Conservation (phyloP, 2,329 filamentous ascomycete species). For the Cladosporium sp. region DNA sequence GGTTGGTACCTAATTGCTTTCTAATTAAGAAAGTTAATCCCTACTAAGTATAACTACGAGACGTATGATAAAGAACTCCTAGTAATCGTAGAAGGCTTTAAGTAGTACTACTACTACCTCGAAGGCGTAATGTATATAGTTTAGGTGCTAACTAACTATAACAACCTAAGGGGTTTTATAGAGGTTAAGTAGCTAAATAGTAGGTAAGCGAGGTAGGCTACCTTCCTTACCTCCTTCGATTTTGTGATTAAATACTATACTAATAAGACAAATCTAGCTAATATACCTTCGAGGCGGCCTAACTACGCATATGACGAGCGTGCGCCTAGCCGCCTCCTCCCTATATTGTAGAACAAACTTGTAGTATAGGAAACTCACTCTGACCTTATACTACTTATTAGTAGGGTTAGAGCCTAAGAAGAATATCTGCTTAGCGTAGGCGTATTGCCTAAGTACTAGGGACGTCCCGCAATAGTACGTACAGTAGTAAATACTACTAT, state of each 20-base stretch:
- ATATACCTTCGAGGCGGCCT: not conserved
- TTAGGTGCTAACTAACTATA: not conserved
- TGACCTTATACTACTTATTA: too few species aligned
- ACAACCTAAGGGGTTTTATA: not conserved
- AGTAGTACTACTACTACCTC: not conserved
- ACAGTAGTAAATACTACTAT: too few species aligned
- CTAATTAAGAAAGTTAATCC: constrained; percentile 22
- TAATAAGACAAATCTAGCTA: not conserved
- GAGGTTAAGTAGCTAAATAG: not conserved
- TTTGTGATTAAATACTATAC: not conserved
- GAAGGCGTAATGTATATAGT: not conserved
- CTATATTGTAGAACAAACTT: too few species aligned
- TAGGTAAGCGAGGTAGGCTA: not conserved
- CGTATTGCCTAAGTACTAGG: too few species aligned
- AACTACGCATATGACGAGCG: too few species aligned
- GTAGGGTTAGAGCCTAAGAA: too few species aligned
- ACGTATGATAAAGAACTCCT: constrained; percentile 23
- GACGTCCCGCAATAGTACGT: too few species aligned
- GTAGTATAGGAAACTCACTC: too few species aligned
- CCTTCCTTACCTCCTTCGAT: not conserved
- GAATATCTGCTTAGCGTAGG: too few species aligned
- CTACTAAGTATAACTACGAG: constrained; percentile 21
- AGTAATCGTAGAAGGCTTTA: not conserved
- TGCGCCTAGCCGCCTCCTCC: too few species aligned
- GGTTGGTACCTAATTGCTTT: constrained; percentile 21